A percentile compares a stretch with the other conserved stretches of the same genome.
These are phyloP conservation scores for Coemansia sp. DNA, from an alignment of 192 early-diverging fungal species.

Conservation along the genomic window DNA sequence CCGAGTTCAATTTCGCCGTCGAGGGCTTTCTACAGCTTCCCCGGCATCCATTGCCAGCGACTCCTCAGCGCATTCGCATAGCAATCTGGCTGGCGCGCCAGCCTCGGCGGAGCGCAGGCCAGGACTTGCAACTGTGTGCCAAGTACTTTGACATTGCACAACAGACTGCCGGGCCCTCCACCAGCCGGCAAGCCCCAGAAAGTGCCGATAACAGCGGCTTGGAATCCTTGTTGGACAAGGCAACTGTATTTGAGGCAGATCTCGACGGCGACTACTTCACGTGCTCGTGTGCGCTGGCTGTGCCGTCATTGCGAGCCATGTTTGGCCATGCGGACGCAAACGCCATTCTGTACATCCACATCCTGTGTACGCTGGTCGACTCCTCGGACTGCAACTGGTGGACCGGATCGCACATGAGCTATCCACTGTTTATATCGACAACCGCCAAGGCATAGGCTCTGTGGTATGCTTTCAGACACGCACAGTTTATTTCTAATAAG, in stretches of 20 bases:
- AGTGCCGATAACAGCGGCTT: background rate
- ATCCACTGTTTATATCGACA: conserved; percentile 38
- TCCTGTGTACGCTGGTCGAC: conserved; percentile 33
- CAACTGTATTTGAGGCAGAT: conserved; percentile 26
- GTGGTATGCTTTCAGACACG: too few species aligned
- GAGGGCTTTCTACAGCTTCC: conserved; percentile 43
- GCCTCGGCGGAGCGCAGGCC: conserved; percentile 6
- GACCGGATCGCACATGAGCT: conserved; percentile 41
- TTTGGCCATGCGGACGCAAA: conserved; percentile 29
- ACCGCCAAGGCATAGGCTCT: conserved; percentile 17
- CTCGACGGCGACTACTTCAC: conserved; percentile 40
- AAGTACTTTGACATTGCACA: conserved; percentile 20
- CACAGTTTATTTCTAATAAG: too few species aligned
- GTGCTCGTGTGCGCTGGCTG: conserved; percentile 34
- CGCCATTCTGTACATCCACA: conserved; percentile 16
- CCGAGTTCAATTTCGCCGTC: conserved; percentile 37
- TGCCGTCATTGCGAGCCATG: conserved; percentile 16
- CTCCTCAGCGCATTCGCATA: conserved; percentile 11
- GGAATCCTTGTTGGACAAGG: conserved; percentile 9
- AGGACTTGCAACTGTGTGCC: conserved; percentile 16
- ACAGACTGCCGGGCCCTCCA: background rate
- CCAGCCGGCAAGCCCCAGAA: background rate
- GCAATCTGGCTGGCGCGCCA: conserved; percentile 34
- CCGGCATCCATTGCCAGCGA: background rate
- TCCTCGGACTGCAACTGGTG: conserved; percentile 13